Evolutionary conservation across 2,329 filamentous ascomycete species (phyloP).

Genomic region (Coniochaeta sp.): DNA sequence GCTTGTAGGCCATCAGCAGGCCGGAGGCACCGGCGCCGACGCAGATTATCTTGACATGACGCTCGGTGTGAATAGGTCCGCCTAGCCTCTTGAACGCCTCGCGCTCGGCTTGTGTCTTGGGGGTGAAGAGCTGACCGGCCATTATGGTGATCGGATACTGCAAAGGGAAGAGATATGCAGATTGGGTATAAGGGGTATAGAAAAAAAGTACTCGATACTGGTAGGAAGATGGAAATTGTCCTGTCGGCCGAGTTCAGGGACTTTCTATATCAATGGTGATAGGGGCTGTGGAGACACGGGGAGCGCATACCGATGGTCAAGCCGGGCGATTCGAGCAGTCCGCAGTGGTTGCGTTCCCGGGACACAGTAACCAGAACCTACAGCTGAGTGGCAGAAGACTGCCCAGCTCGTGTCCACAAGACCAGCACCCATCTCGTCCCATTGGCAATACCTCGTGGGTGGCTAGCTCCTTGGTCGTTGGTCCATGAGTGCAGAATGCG

Average conservation of each 20-base stretch:
- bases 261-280: not conserved
- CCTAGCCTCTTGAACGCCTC: not conserved
- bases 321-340: not conserved
- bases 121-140: not conserved
- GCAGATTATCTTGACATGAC: constrained; percentile 24
- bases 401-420: not conserved
- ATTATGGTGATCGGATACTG: not conserved
- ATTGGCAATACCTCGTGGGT: not conserved
- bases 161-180: not conserved
- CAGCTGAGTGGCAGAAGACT: not conserved
- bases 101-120: not conserved
- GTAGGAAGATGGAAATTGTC: not conserved
- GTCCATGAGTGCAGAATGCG: not conserved
- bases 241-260: not conserved
- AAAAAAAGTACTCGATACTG: not conserved
- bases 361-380: constrained; percentile 1
- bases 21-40: constrained; percentile 42
- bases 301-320: not conserved
- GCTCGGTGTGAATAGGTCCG: constrained; percentile 20
- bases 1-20: constrained; percentile 39
- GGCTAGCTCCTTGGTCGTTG: not conserved
- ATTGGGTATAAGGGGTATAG: not conserved
- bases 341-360: not conserved
- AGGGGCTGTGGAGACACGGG: not conserved
- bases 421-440: not conserved